Percentiles rank a stretch among this genome's conserved stretches.
These are phyloP conservation scores for Pilaira anomala DNA, from an alignment of 192 early-diverging fungal species.

Conservation along the genomic window DNA sequence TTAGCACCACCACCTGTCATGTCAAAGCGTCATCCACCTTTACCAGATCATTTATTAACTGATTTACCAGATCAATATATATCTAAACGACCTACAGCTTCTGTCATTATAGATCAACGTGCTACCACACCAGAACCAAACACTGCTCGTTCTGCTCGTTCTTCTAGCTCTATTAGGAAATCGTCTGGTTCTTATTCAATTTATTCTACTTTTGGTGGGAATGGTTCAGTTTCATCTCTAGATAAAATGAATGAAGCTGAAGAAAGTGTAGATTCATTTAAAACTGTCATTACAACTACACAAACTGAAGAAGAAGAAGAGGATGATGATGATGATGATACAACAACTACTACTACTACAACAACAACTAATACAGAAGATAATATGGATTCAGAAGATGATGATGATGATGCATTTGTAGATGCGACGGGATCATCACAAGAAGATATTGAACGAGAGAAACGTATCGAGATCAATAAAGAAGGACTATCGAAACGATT, in stretches of 20 bases:
- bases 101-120: too few species aligned
- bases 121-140: too few species aligned
- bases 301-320: conserved; percentile 1
- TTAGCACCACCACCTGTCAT: conserved; percentile 16
- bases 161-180: conserved; percentile 2
- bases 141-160: too few species aligned
- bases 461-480: neutral
- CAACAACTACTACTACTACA: too few species aligned
- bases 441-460: conserved; percentile 21
- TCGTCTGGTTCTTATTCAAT: conserved; percentile 19
- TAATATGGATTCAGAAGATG: conserved; percentile 2
- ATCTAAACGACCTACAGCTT: too few species aligned
- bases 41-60: conserved; percentile 4
- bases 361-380: neutral
- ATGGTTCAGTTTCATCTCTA: conserved; percentile 6
- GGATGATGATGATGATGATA: conserved; percentile 2
- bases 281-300: conserved; percentile 5
- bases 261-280: conserved; percentile 20
- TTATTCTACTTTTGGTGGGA: conserved; percentile 16
- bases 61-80: neutral
- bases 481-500: conserved; percentile 28
- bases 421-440: conserved; percentile 20
- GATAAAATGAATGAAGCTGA: neutral
- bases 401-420: conserved; percentile 32
- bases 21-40: neutral